Percentiles rank a stretch among this genome's conserved stretches.
These are phyloP conservation scores for Globisporangium yorkense DNA, from an alignment of 352 stramenopile genomes.

Conservation along the genomic window DNA sequence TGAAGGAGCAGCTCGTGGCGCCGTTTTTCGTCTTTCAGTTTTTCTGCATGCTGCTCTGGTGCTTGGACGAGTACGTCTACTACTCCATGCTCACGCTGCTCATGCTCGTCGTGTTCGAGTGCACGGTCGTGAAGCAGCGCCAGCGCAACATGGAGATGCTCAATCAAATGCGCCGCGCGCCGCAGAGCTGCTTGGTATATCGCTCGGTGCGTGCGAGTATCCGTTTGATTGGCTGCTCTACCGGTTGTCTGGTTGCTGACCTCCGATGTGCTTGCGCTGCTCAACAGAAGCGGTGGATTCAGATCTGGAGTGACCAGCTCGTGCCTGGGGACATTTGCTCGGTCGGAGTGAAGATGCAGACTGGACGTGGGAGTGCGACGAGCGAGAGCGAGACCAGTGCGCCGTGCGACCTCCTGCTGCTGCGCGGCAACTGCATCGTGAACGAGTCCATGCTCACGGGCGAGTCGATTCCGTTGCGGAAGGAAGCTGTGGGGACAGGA, in stretches of 20 bases:
- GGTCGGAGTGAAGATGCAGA: slow-evolving; percentile 41
- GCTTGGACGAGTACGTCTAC: slow-evolving; percentile 96
- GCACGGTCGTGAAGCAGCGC: slow-evolving; percentile 88
- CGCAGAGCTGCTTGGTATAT: slow-evolving; percentile 76
- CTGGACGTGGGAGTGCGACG: slow-evolving; percentile 2
- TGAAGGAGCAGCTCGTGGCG: slow-evolving; percentile 91
- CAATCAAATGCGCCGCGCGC: slow-evolving; percentile 68
- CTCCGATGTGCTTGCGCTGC: neutral
- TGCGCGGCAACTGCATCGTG: slow-evolving; percentile 89
- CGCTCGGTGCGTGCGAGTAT: slow-evolving; percentile 15
- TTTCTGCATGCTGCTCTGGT: slow-evolving; percentile 95
- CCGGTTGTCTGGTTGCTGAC: neutral
- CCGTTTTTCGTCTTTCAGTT: slow-evolving; percentile 98
- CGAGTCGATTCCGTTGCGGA: slow-evolving; percentile 92
- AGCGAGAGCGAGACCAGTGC: slow-evolving; percentile 22
- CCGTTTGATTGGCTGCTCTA: neutral
- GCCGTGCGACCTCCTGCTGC: slow-evolving; percentile 90
- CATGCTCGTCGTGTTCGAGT: slow-evolving; percentile 95
- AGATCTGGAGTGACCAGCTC: slow-evolving; percentile 59
- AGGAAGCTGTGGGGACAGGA: slow-evolving; percentile 50
- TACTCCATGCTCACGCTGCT: slow-evolving; percentile 94
- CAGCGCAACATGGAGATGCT: slow-evolving; percentile 87
- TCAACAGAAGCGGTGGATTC: slow-evolving; percentile 41
- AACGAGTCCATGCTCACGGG: slow-evolving; percentile 97
- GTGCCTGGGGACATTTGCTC: slow-evolving; percentile 85